Base-by-base conservation (phyloP, 2,329 filamentous ascomycete species). In the Westerdykella ornata region DNA sequence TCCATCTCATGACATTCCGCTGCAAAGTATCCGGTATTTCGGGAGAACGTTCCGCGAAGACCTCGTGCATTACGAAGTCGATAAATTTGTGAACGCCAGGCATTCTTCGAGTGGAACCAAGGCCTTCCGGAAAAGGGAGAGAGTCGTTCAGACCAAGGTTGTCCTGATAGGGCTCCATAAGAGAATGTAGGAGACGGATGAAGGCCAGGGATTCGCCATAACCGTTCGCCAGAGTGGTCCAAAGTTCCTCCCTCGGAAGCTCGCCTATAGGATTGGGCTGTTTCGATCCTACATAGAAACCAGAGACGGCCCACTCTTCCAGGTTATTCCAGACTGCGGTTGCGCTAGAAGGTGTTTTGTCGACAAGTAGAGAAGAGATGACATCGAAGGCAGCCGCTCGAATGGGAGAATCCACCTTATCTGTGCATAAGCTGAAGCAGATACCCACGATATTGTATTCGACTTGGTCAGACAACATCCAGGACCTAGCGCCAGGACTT, bases 51-150 rank as follows among this genome's bases (percentile, higher is more conserved):
- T 78, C 74, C 13, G 78, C 79, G 55, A 94, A 85, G 13, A 94
- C 79, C 42, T 83, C 77, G 13, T 87, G 88, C 48, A 97, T 69
- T 15, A 88, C 82, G 61, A 92, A 96, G 66, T 99, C 94, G 42
- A 97, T 75, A 55, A 96, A 98, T 1, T 85, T 81, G 45, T 95
- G 89, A 46, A 98, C 88, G 2, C 94, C 92, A 12, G 88, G 81
- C 68, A 82, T 81, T 39, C 92, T 81, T 54, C 83, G 85, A 9
- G 80, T 76, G 13, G 81, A 80, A 4, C 90, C 89, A 7, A 98
- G 73, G 31, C 78, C 81, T 63, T 96, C 89, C 0, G 90, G 87
- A 57, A 96, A 98, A 0, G 90, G 84, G 3, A 98, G 70, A 1
- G 73, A 74, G 59, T 97, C 85, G 48, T 84, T 82, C 7, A 89